Percentiles rank a stretch among this genome's conserved stretches.
Evolutionary conservation across 192 early-diverging fungal genomes (phyloP).

Genomic region (Linnemannia hyalina): DNA sequence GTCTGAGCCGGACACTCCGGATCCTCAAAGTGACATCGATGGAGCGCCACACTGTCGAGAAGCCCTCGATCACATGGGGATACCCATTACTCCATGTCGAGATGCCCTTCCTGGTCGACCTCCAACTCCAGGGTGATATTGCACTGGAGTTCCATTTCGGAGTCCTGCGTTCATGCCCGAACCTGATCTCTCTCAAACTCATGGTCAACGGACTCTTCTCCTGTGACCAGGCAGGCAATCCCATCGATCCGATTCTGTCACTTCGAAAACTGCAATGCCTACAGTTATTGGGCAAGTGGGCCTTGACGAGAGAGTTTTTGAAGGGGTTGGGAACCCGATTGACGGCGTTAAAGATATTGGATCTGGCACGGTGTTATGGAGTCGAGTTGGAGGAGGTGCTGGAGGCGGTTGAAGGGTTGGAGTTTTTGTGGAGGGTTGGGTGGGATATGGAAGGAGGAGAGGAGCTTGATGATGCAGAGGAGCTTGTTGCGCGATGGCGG

Average conservation of each 20-base stretch:
- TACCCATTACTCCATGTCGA: slow-evolving; percentile 8
- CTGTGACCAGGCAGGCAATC: slow-evolving; percentile 27
- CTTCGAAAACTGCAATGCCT: slow-evolving; percentile 32
- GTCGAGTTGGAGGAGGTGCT: slow-evolving; percentile 26
- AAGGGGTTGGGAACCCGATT: neutral
- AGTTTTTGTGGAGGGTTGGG: slow-evolving; percentile 41
- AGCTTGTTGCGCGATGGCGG: slow-evolving; percentile 6
- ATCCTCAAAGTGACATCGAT: slow-evolving; percentile 45
- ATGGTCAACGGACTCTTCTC: slow-evolving; percentile 42
- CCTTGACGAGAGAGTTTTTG: slow-evolving; percentile 21
- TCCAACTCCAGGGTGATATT: slow-evolving; percentile 47
- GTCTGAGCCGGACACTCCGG: slow-evolving; percentile 19
- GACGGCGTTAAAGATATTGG: slow-evolving; percentile 45
- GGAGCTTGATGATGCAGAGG: neutral
- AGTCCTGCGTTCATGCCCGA: slow-evolving; percentile 21
- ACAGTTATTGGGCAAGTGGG: slow-evolving; percentile 39
- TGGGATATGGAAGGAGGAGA: slow-evolving; percentile 29
- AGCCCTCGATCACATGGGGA: slow-evolving; percentile 26
- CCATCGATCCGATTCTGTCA: slow-evolving; percentile 22
- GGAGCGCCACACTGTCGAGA: neutral
- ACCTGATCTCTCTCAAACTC: slow-evolving; percentile 24
- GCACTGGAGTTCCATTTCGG: slow-evolving; percentile 41
- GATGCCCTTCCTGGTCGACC: slow-evolving; percentile 39
- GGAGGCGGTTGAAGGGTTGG: slow-evolving; percentile 20
- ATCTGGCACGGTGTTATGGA: slow-evolving; percentile 37